These are phyloP conservation scores for Sphaerulina populicola DNA, from an alignment of 2,329 filamentous ascomycete species.

Conservation along the genomic window DNA sequence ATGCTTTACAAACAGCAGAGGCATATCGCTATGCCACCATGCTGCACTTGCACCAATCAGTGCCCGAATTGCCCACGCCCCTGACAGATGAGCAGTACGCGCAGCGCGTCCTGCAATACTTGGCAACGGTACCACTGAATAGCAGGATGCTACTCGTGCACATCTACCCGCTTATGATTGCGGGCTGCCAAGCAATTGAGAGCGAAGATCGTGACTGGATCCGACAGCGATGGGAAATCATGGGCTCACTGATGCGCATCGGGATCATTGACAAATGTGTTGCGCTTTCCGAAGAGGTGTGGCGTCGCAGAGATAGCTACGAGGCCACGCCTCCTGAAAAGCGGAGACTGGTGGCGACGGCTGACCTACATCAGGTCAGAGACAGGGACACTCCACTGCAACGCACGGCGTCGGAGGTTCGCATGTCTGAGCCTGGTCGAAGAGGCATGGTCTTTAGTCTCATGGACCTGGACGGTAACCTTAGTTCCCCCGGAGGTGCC, in stretches of 20 bases:
- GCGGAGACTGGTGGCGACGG: conserved; percentile 33
- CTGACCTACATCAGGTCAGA: conserved; percentile 28
- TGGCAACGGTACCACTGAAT: conserved; percentile 55
- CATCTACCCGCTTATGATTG: conserved; percentile 60
- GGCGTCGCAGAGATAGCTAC: conserved; percentile 53
- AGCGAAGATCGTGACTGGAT: conserved; percentile 58
- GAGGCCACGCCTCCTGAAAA: conserved; percentile 30
- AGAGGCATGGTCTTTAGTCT: conserved; percentile 32
- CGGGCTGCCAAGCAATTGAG: conserved; percentile 55
- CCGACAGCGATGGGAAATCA: conserved; percentile 52
- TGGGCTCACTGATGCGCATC: conserved; percentile 55
- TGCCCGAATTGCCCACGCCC: conserved; percentile 56
- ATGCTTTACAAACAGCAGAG: conserved; percentile 58
- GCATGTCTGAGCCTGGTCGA: conserved; percentile 23
- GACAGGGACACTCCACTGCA: conserved; percentile 21
- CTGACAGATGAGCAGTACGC: conserved; percentile 51
- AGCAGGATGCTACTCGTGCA: conserved; percentile 60
- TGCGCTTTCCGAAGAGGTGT: conserved; percentile 59
- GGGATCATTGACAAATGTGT: conserved; percentile 59
- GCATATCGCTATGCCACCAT: conserved; percentile 61
- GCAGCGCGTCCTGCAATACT: conserved; percentile 51
- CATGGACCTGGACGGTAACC: conserved; percentile 17
- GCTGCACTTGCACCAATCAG: conserved; percentile 58
- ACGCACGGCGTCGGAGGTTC: conserved; percentile 13
- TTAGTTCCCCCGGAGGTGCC: conserved; percentile 1